Base-by-base conservation (phyloP, 2,329 filamentous ascomycete genomes). In the Mycogone perniciosa region DNA sequence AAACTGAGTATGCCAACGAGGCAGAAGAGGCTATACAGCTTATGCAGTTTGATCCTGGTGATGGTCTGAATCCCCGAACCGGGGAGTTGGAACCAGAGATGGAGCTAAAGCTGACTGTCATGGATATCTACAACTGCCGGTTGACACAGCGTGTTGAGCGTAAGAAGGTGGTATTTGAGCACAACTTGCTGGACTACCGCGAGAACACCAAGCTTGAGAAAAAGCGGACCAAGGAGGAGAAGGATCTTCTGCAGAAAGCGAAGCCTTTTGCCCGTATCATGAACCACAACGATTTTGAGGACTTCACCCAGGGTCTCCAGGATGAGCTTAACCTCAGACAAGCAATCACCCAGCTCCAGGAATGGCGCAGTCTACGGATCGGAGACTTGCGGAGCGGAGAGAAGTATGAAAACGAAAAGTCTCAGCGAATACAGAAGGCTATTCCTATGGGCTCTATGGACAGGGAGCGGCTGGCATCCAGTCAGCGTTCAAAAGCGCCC, bases 261-360 rank as follows among this genome's bases (percentile, higher is more conserved):
- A 99, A 99, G 62, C 93, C 93, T 0, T 96, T 96, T 62, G 92
- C 90, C 3, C 82, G 92, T 39, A 95, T 97, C 81, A 96, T 97
- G 92, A 95, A 92, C 61, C 86, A 86, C 60, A 78, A 85, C 43
- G 93, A 99, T 66, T 97, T 95, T 62, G 87, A 95, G 56, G 81
- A 84, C 8, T 85, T 97, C 59, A 88, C 85, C 58, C 84, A 89
- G 54, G 91, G 90, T 2, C 73, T 99, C 1, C 80, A 95, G 43
- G 91, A 95, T 61, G 93, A 99, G 68, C 82, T 93, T 56, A 95
- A 96, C 59, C 74, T 99, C 13, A 84, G 93, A 2, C 85, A 95
- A 63, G 93, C 93, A 35, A 96, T 99, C 53, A 58, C 79, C 0
- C 92, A 97, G 65, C 75, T 99, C 3, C 92, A 97, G 64, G 93